Evolutionary conservation across 495 filamentous ascomycete species (phyloP).

Genomic region (Neurospora africana): DNA sequence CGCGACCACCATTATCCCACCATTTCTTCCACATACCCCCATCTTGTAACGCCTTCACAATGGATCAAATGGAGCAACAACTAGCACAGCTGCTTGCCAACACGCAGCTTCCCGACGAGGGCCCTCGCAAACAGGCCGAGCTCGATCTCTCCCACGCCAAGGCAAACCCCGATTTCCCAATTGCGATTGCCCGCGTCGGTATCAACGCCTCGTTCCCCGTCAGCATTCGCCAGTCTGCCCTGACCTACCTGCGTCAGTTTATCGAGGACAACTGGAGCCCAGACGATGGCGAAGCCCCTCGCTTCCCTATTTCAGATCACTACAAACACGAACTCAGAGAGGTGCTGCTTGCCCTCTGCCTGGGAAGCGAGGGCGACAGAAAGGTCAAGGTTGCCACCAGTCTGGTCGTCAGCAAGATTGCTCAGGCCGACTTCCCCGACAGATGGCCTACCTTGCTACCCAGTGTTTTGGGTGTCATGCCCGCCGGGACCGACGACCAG

Average conservation of each 20-base stretch:
- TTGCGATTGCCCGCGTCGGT: conserved; percentile 68
- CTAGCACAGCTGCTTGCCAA: conserved; percentile 68
- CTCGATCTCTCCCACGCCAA: conserved; percentile 58
- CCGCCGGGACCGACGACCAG: conserved; percentile 58
- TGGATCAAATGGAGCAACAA: conserved; percentile 65
- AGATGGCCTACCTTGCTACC: conserved; percentile 83
- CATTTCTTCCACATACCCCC: background rate
- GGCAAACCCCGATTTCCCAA: conserved; percentile 56
- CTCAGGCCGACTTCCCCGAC: conserved; percentile 84
- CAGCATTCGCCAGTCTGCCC: conserved; percentile 69
- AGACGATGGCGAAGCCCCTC: conserved; percentile 51
- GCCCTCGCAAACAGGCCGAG: conserved; percentile 69
- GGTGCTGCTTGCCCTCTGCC: conserved; percentile 62
- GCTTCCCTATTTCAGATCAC: conserved; percentile 52
- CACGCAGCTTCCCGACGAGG: conserved; percentile 61
- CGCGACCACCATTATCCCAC: background rate
- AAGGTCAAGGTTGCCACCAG: conserved; percentile 77
- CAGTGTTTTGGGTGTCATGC: conserved; percentile 65
- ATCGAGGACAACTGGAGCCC: conserved; percentile 67
- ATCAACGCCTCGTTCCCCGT: conserved; percentile 56
- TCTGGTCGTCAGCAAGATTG: conserved; percentile 92
- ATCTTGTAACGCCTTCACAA: background rate
- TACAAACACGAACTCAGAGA: conserved; percentile 64
- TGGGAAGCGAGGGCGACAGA: conserved; percentile 63
- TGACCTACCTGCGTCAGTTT: conserved; percentile 70